Percentiles rank a stretch among this genome's conserved stretches.
phyloP scores from a whole-genome alignment of 1,284 basidiomycete species.

The Naganishia sp. region DNA sequence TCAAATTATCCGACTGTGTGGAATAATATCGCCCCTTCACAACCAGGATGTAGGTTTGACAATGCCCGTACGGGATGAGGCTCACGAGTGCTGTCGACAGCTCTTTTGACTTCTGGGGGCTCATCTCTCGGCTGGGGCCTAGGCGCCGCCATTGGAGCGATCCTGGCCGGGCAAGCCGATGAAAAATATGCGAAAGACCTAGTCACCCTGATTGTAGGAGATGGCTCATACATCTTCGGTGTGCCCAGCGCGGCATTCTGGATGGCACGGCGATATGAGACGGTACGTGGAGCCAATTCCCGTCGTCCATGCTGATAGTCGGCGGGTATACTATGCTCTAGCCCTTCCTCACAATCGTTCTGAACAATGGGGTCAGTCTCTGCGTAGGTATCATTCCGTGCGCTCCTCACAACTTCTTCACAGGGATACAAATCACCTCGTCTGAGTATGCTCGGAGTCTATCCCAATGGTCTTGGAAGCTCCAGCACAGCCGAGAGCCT shows the following conservation, averaged over 20 bases:
- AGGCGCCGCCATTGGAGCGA: constrained; percentile 64
- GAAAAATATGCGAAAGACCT: constrained; percentile 56
- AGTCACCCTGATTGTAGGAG: constrained; percentile 64
- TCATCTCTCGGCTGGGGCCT: constrained; percentile 67
- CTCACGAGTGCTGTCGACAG: constrained; percentile 31
- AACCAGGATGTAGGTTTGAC: constrained; percentile 52
- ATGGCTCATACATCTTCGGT: constrained; percentile 68
- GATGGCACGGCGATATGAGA: constrained; percentile 68
- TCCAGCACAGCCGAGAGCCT: constrained; percentile 58
- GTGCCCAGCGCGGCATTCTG: constrained; percentile 67
- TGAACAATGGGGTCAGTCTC: constrained; percentile 63
- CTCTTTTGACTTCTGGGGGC: constrained; percentile 61
- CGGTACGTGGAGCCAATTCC: constrained; percentile 54
- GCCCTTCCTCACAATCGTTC: constrained; percentile 69
- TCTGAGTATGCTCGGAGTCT: constrained; percentile 64
- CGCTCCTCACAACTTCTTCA: constrained; percentile 10
- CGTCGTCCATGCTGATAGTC: not conserved
- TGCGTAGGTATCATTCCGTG: not conserved
- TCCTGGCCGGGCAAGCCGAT: constrained; percentile 56
- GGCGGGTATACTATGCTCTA: constrained; percentile 38
- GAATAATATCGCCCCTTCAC: constrained; percentile 62
- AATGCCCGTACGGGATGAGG: too few species aligned
- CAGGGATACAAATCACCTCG: constrained; percentile 59
- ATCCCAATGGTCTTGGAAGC: constrained; percentile 63
- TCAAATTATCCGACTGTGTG: constrained; percentile 62